Percentiles rank a stretch among this genome's conserved stretches.
These are phyloP conservation scores for Panaeolus papilionaceus DNA, from an alignment of 768 basidiomycete genomes.

Conservation along the genomic window DNA sequence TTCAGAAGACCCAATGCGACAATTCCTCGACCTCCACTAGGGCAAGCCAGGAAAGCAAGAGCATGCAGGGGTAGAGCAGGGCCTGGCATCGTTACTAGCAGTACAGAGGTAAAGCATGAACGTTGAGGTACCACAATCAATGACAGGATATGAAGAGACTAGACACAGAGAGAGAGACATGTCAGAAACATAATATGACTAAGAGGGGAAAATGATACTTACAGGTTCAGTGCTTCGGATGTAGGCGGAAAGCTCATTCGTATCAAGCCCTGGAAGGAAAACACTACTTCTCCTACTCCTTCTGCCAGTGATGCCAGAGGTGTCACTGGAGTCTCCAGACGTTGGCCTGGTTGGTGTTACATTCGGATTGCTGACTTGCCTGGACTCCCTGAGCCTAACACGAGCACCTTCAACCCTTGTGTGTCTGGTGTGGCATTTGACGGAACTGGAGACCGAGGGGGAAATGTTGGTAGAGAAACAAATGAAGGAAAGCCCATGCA, in stretches of 20 bases:
- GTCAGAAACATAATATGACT: conserved; percentile 20
- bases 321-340: conserved; percentile 30
- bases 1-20: conserved; percentile 88
- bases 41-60: conserved; percentile 89
- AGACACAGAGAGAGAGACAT: conserved; percentile 24
- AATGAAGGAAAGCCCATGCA: no score
- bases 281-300: conserved; percentile 37
- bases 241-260: conserved; percentile 52
- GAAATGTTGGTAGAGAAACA: no score
- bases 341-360: conserved; percentile 33
- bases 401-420: conserved; percentile 45
- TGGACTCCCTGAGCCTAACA: conserved; percentile 40
- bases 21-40: conserved; percentile 82
- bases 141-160: conserved; percentile 80
- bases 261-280: conserved; percentile 50
- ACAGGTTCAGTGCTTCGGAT: conserved; percentile 57
- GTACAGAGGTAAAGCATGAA: conserved; percentile 82
- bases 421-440: no score
- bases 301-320: conserved; percentile 37
- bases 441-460: no score
- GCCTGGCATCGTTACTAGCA: conserved; percentile 85
- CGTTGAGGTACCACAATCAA: conserved; percentile 89
- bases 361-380: conserved; percentile 28
- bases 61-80: conserved; percentile 80
- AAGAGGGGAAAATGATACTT: conserved; percentile 29